Base-by-base conservation (phyloP, 2,329 filamentous ascomycete species). In the Cryphonectria naterciae region DNA sequence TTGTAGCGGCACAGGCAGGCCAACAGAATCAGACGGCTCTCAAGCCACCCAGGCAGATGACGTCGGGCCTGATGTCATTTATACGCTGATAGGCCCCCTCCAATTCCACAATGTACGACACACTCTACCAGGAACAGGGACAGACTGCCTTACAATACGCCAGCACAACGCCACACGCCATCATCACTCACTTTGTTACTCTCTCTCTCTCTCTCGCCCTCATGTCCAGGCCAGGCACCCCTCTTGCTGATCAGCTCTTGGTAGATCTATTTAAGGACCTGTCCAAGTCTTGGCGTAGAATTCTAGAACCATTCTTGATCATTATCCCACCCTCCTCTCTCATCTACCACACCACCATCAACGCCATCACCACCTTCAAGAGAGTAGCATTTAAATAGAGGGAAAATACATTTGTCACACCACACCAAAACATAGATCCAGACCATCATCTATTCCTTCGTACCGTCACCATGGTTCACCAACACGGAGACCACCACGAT, bases 401-500 rank as follows among this genome's bases (percentile, higher is more conserved):
- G n/a, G 6, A 17, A 37, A 19, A 19, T 15, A 19, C 8, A 32
- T 10, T 32, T 19, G 22, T 5, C 41, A n/a, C 1, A 39, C 22
- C 35, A 22, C 17, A 41, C 11, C 37, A 43, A 13, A 39, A 13
- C 7, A 2, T 2, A 13, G 22, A 41, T 10, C 61, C 35, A 28
- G 1, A 13, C 8, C 17, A 5, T 8, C 7, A 22, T 6, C 10
- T 7, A 10, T 49, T 49, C 46, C 22, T 49, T 8, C 22, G 2
- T 49, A 39, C 28, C 41, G 68, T 54, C 75, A 82, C 73, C 32
- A 86, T 87, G 85, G 85, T 86, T 69, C 77, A 81, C 71, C 85
- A 87, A 73, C 82, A 86, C 77, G 82, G 82, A 73, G 81, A 88
- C 73, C 80, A 85, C 58, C 82, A 86, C 73, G 75, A 87, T 10